Conservation (phyloP, 345 rosid species). For the Brassica cretica region DNA sequence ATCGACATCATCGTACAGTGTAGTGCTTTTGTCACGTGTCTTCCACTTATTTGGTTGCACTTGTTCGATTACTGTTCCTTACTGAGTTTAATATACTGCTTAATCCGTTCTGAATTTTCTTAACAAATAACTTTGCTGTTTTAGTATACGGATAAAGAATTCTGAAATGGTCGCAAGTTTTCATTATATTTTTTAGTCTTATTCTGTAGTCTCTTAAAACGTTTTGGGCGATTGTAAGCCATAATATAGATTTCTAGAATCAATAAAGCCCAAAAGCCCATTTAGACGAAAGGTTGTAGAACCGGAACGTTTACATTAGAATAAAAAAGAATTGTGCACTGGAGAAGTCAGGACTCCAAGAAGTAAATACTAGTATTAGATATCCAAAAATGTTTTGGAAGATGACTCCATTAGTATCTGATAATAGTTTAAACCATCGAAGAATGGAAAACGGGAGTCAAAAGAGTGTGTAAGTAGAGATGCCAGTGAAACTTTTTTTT, state of each 20-base stretch:
- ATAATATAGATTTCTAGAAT: neutral
- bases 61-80: neutral
- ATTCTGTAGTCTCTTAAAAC: neutral
- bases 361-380: no score
- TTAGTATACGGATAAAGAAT: neutral
- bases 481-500: no score
- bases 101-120: neutral
- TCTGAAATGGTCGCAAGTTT: neutral
- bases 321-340: no score
- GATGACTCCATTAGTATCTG: neutral
- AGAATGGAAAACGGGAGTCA: slow-evolving; percentile 17
- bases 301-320: neutral
- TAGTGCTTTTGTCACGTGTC: no score
- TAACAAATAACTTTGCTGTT: neutral
- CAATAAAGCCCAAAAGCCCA: neutral
- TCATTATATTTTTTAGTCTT: neutral
- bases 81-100: neutral
- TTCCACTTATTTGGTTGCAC: no score
- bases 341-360: no score
- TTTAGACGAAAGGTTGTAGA: neutral
- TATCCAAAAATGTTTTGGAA: neutral
- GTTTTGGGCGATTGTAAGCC: neutral
- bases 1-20: no score
- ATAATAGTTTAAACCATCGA: slow-evolving; percentile 24
- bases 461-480: slow-evolving; percentile 17